Evolutionary conservation across 306 rosid species (phyloP).

Genomic region (Acmispon strigosus): DNA sequence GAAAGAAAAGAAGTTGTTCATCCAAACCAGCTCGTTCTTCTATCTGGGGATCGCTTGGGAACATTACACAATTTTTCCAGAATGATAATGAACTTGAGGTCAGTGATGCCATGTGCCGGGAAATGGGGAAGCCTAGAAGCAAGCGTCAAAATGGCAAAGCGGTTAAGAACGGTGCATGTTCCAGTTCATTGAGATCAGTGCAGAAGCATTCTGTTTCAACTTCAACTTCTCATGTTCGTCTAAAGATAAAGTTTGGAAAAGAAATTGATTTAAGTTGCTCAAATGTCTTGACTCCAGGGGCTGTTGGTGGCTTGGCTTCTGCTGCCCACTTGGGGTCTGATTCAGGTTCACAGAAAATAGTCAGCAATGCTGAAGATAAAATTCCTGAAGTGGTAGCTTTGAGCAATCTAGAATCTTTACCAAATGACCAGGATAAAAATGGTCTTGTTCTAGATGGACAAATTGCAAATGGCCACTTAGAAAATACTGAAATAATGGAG

Average conservation of each 20-base stretch:
- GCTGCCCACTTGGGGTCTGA: slow-evolving; percentile 26
- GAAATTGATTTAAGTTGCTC: slow-evolving; percentile 40
- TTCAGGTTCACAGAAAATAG: slow-evolving; percentile 34
- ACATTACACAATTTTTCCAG: slow-evolving; percentile 48
- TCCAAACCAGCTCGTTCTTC: slow-evolving; percentile 74
- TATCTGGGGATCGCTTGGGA: slow-evolving; percentile 73
- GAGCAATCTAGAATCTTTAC: slow-evolving; percentile 28
- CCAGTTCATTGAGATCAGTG: slow-evolving; percentile 39
- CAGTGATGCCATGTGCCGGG: slow-evolving; percentile 41
- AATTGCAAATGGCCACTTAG: slow-evolving; percentile 40
- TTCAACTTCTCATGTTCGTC: slow-evolving; percentile 51
- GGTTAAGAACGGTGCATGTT: slow-evolving; percentile 39
- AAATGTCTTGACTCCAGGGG: slow-evolving; percentile 43
- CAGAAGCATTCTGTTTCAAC: slow-evolving; percentile 35
- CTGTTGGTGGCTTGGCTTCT: slow-evolving; percentile 36
- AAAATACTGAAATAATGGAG: slow-evolving; percentile 28
- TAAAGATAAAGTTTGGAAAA: slow-evolving; percentile 81
- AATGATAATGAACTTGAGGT: slow-evolving; percentile 38
- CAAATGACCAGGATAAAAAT: slow-evolving; percentile 32
- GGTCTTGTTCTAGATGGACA: slow-evolving; percentile 38
- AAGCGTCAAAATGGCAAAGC: slow-evolving; percentile 36
- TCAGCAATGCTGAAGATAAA: slow-evolving; percentile 29
- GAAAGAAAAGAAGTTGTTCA: slow-evolving; percentile 77
- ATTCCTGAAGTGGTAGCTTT: slow-evolving; percentile 25
- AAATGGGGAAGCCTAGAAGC: slow-evolving; percentile 41